Evolutionary conservation across 1,284 basidiomycete genomes (phyloP), one percentile per base, ranked within the genome.

Genomic region (Malassezia yamatoensis): DNA sequence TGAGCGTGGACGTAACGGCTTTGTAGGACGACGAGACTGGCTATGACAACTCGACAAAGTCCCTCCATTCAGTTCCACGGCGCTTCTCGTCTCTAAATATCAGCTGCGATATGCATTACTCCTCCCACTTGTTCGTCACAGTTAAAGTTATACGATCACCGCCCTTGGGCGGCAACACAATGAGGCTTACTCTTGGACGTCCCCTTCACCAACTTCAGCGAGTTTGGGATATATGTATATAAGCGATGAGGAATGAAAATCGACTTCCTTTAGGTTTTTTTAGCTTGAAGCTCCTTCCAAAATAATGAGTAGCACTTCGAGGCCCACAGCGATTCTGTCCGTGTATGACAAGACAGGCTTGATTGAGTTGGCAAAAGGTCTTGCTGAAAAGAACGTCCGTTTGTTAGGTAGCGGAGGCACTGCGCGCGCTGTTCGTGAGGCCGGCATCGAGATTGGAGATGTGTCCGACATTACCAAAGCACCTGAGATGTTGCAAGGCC

Each of bases 401-500:
- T 82, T 98, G 15, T 80, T 98, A 24, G 94, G 91, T 57, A 93
- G 89, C 42, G 94, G 94, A 61, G 93, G 94, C 56, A 99, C 94
- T 18, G 93, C 94, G 52, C 96, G 93, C 78, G 88, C 88, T 76
- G 93, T 99, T 76, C 84, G 94, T 72, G 90, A 96, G 59, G 86
- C 88, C 41, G 90, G 90, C 16, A 83, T 96, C 60, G 80, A 84
- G 49, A 91, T 98, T 67, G 84, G 91, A 64, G 94, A 99, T 82
- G 91, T 99, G 43, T 90, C 90, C 18, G 88, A 90, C 72, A 87
- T 98, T 77, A 98, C 94, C 49, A 93, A 93, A 73, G 91, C 91
- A 1, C 94, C 93, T n/a, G 94, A 99, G 77, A 98, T 99, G 90
- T 82, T 99, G 13, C 91, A 93, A 53, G 94, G 94, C 41, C 82